Percentiles rank a stretch among this genome's conserved stretches.
phyloP scores from a whole-genome alignment of 139 green algal species.

The Picochlorum sp. region DNA sequence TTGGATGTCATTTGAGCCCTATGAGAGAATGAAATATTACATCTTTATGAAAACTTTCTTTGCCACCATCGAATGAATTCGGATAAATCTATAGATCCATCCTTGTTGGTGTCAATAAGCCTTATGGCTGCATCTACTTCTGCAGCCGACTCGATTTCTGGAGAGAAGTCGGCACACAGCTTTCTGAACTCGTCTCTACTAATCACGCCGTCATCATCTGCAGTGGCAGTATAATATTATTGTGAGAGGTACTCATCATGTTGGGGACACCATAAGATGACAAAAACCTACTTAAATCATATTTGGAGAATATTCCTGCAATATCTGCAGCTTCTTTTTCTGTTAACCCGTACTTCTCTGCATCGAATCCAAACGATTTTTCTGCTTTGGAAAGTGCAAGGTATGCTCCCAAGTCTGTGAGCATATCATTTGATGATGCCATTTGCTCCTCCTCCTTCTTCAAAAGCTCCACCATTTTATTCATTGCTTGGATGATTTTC shows the following conservation, averaged over 20 bases:
- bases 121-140: conserved; percentile 50
- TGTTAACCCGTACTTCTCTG: conserved; percentile 44
- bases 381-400: conserved; percentile 60
- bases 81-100: conserved; percentile 47
- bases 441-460: conserved; percentile 13
- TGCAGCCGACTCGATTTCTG: conserved; percentile 32
- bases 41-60: conserved; percentile 11
- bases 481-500: conserved; percentile 36
- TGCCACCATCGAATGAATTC: conserved; percentile 47
- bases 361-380: conserved; percentile 53
- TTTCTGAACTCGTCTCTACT: conserved; percentile 41
- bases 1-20: conserved; percentile 51
- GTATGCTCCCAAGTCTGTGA: conserved; percentile 64
- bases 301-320: conserved; percentile 45
- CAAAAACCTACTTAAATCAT: conserved; percentile 28
- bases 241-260: neutral
- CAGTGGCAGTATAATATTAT: neutral
- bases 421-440: conserved; percentile 6
- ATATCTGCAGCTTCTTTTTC: conserved; percentile 56
- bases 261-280: neutral
- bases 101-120: conserved; percentile 51
- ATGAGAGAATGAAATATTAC: conserved; percentile 4
- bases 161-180: conserved; percentile 38
- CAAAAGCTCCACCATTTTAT: conserved; percentile 35
- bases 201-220: conserved; percentile 47